Conservation (phyloP, 225 moss, liverwort and hornwort species). For the Asterella californica region DNA sequence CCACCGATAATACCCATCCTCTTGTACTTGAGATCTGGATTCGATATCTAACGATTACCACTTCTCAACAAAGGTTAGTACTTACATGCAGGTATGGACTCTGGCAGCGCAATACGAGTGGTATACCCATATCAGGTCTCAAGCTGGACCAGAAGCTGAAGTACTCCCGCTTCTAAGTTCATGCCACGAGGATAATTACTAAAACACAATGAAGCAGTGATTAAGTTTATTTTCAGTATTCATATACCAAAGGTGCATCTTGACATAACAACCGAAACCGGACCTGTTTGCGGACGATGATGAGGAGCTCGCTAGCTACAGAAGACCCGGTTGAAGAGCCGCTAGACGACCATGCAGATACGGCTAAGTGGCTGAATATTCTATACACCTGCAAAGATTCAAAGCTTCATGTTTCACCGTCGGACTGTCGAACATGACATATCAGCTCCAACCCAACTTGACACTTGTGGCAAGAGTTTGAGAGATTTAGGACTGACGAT, state of each 20-base stretch:
- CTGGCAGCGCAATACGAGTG: no score
- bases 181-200: not conserved
- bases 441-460: not conserved
- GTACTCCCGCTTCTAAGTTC: no score
- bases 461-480: not conserved
- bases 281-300: slow-evolving; percentile 82
- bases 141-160: no score
- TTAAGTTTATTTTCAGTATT: not conserved
- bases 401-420: not conserved
- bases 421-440: not conserved
- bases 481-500: no score
- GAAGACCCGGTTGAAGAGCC: slow-evolving; percentile 60
- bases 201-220: not conserved
- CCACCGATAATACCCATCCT: slow-evolving; percentile 88
- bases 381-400: slow-evolving; percentile 55
- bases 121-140: no score
- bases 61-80: not conserved
- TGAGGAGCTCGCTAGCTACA: slow-evolving; percentile 72
- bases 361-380: slow-evolving; percentile 71
- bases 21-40: slow-evolving; percentile 72
- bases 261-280: slow-evolving; percentile 2
- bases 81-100: not conserved
- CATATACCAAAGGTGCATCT: not conserved
- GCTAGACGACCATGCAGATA: slow-evolving; percentile 54
- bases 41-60: slow-evolving; percentile 53